Evolutionary conservation across 1,284 basidiomycete genomes (phyloP), one percentile per base, ranked within the genome.

Genomic region (Crucibulum parvulum): DNA sequence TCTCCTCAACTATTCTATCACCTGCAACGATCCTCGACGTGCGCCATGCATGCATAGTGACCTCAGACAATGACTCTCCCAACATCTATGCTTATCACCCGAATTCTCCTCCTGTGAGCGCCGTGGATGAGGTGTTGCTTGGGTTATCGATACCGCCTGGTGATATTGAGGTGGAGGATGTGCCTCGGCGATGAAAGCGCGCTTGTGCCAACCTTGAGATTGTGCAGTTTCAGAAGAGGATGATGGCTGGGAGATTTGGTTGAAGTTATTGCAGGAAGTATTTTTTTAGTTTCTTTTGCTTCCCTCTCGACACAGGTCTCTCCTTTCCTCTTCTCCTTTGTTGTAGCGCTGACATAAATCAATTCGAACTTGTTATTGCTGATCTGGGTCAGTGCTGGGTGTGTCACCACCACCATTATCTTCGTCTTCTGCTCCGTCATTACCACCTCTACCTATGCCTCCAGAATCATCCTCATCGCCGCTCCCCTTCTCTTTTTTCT

Each of bases 221-320:
- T n/a, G 77, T 80, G 6, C 76, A 85, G 53, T 92, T 91, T 72
- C 88, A 89, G 69, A 87, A 85, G 67, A 80, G 90, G 6, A 89
- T 92, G 89, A 77, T 84, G 15, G 82, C 91, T 13, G 81, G 84
- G 16, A 81, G 82, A 55, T 36, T 66, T 65, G 0, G 67, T 89
- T 6, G 88, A 91, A 61, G 91, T 91, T 62, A 87, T 92, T 57
- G 88, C 87, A 2, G 77, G 86, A 80, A 86, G 90, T 88, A 64
- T n/a, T 79, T 69, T n/a, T 43, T 4, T 31, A 35, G 24, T 45
- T 11, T 50, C n/a, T 31, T 54, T 15, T 6, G 43, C 52, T 16
- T 15, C 36, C 41, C 16, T 34, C n/a, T n/a, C n/a, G n/a, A n/a
- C n/a, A n/a, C n/a, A n/a, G n/a, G n/a, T n/a, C n/a, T n/a, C n/a